Evolutionary conservation across 257 asterid species (phyloP), one percentile per base, ranked within the genome.

Genomic region (Nicotiana knightiana): DNA sequence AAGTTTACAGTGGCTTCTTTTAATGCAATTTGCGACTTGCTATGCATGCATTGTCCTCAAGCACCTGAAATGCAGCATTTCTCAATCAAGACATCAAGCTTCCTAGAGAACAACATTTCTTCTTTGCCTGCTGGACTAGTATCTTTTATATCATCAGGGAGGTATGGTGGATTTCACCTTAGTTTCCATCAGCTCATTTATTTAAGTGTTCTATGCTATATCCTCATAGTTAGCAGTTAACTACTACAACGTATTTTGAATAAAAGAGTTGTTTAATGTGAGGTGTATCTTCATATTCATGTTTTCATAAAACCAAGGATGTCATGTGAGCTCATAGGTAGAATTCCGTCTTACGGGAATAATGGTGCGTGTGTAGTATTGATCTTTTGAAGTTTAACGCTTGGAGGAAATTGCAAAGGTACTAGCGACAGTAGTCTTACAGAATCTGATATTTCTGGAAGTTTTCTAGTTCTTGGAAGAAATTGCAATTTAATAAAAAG

Each of bases 31-130:
- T 94, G 97, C 71, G 91, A 88, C 83, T 90, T 97, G 65, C 82
- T 96, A 66, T 83, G 82, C 76, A 67, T 86, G 80, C 86, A 91
- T 83, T 92, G 86, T 87, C 91, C 85, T 73, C 88, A 88, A 82
- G 82, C 88, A 61, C 97, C 93, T 85, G 91, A 90, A 85, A 87
- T 96, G 59, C 92, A 93, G 82, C 90, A 89, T 85, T 96, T 96
- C 93, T 90, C 97, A 54, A 91, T 96, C 90, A 93, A 89, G 88
- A 86, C 92, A 80, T 96, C 99, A 85, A 94, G 97, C 90, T 88
- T 94, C 86, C 86, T 87, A 17, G 93, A 85, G 81, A 83, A 85
- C 62, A 85, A 88, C 89, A 73, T 88, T 71, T 89, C 86, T 84
- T 82, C 87, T 66, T 53, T 89, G 59, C 99, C 97, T 18, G 81